These are phyloP conservation scores for Puccinia triticina DNA, from an alignment of 1,284 basidiomycete genomes.

Conservation along the genomic window DNA sequence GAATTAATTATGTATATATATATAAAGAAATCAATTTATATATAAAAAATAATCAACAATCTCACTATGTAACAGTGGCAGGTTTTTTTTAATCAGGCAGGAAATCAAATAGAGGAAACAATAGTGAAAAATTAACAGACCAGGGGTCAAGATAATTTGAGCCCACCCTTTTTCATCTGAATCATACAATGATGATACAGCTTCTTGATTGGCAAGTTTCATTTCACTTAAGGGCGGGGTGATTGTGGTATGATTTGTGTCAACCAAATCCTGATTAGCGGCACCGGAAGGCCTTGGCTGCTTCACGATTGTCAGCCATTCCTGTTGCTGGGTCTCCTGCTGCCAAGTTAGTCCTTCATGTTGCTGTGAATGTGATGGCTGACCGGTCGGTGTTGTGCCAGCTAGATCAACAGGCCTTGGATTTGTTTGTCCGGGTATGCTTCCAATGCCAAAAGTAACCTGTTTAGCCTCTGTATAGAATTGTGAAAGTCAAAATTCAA, in stretches of 20 bases:
- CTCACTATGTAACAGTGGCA: neutral
- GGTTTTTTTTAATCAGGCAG: neutral
- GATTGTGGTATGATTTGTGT: slow-evolving; percentile 17
- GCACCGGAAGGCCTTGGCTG: slow-evolving; percentile 29
- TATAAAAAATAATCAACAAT: slow-evolving; percentile 17
- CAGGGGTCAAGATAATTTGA: neutral
- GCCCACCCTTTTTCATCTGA: neutral
- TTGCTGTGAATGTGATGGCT: neutral
- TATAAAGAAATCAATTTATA: slow-evolving; percentile 14
- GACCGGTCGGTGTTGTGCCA: neutral
- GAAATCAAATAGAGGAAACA: neutral
- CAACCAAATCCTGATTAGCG: neutral
- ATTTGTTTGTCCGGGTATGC: slow-evolving; percentile 2
- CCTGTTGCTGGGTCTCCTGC: slow-evolving; percentile 26
- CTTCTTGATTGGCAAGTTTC: slow-evolving; percentile 39
- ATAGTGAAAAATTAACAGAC: neutral
- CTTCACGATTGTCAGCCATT: slow-evolving; percentile 22
- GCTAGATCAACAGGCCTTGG: neutral
- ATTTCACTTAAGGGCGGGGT: slow-evolving; percentile 48
- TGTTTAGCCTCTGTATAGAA: slow-evolving; percentile 26
- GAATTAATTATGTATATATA: neutral
- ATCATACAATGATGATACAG: neutral
- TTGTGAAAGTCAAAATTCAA: slow-evolving; percentile 19
- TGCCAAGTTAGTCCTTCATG: neutral
- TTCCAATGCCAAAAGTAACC: neutral